Conservation (phyloP, 345 rosid species). For the Hibiscus mutabilis region DNA sequence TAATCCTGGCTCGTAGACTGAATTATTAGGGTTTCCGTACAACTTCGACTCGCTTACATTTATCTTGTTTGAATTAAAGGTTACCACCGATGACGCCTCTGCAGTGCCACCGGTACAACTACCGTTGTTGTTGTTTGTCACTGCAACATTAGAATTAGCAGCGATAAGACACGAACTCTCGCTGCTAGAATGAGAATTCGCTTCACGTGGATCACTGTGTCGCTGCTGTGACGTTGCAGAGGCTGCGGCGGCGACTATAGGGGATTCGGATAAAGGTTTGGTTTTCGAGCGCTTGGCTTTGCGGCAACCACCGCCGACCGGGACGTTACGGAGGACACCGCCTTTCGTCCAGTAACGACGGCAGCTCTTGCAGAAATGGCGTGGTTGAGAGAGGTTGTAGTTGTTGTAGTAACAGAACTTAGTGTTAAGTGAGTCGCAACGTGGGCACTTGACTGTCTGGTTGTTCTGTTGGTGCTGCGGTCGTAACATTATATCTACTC, state of each 20-base stretch:
- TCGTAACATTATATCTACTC: conserved; percentile 70
- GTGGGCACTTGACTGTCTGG: conserved; percentile 83
- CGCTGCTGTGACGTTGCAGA: conserved; percentile 6
- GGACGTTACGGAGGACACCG: conserved; percentile 94
- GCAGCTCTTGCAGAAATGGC: conserved; percentile 94
- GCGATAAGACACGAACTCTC: conserved; percentile 77
- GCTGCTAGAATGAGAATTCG: conserved; percentile 67
- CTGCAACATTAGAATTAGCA: conserved; percentile 26
- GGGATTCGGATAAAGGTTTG: conserved; percentile 22
- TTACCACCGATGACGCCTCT: conserved; percentile 42
- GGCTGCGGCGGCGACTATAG: not conserved
- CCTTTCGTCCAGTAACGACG: conserved; percentile 99
- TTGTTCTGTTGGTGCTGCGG: conserved; percentile 55
- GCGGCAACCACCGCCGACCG: conserved; percentile 84
- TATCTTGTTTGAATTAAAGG: conserved; percentile 29
- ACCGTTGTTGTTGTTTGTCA: not conserved
- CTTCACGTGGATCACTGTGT: conserved; percentile 17
- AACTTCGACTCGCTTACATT: conserved; percentile 21
- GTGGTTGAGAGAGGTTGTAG: conserved; percentile 96
- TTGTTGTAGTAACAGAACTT: conserved; percentile 98
- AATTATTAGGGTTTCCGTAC: conserved; percentile 5
- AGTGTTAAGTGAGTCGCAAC: conserved; percentile 85
- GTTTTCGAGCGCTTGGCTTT: conserved; percentile 63
- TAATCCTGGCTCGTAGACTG: conserved; percentile 44
- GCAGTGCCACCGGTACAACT: not conserved